A percentile compares a stretch with the other conserved stretches of the same genome.
These are phyloP conservation scores for Mortierella sp. DNA, from an alignment of 371 early-diverging fungal genomes.

Conservation along the genomic window DNA sequence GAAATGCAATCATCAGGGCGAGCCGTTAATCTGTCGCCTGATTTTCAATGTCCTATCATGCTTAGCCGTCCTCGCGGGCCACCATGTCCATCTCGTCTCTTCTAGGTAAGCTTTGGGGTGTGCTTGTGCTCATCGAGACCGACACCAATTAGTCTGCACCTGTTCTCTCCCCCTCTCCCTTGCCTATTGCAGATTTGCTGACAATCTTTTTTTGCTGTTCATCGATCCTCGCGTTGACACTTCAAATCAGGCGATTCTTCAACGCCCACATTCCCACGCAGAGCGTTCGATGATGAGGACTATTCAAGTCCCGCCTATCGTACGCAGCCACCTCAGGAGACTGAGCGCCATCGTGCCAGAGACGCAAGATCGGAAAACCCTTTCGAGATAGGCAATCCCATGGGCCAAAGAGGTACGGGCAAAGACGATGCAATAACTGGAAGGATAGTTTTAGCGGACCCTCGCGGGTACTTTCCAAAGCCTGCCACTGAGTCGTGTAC, in stretches of 20 bases:
- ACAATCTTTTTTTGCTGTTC: not conserved
- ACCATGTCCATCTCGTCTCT: constrained; percentile 49
- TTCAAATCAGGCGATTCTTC: constrained; percentile 26
- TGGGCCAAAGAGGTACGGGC: no score
- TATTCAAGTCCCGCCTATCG: constrained; percentile 18
- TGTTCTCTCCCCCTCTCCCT: no score
- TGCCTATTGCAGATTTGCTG: not conserved
- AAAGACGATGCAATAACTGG: no score
- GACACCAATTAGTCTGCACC: not conserved
- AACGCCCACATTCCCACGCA: constrained; percentile 16
- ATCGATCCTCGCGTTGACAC: no score
- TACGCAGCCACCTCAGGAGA: no score
- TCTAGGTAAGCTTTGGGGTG: constrained; percentile 30
- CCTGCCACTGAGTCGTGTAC: no score
- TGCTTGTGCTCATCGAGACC: not conserved
- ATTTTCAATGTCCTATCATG: no score
- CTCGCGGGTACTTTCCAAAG: no score
- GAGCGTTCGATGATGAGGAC: not conserved
- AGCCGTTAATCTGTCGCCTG: no score
- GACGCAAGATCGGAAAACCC: constrained; percentile 14
- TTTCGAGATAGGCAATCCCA: constrained; percentile 8
- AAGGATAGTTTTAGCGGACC: no score
- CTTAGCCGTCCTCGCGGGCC: constrained; percentile 1
- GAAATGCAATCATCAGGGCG: no score
- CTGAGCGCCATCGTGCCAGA: no score